Evolutionary conservation across 2,329 filamentous ascomycete species (phyloP), one percentile per base, ranked within the genome.

Genomic region (Triangularia verruculosa): DNA sequence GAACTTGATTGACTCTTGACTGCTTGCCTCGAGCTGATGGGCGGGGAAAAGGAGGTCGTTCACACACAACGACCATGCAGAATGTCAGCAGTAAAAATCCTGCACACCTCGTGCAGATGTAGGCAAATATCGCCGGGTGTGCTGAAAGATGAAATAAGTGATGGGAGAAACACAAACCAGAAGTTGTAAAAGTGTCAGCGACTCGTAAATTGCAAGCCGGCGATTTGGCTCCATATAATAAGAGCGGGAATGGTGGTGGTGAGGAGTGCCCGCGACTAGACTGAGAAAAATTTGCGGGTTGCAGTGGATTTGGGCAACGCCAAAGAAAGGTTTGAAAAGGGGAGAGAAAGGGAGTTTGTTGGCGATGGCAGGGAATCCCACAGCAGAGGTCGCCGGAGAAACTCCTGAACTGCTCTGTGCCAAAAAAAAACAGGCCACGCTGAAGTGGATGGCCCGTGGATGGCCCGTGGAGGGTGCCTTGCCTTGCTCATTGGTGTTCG

Each of bases 11-110:
- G 39, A 47, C 39, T 47, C 39, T 39, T 47, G 39, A 47, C n/a
- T 20, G 39, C 39, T 47, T 47, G 57, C 13, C 34, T 39, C n/a
- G 52, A 39, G 22, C 39, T 52, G 39, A 51, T 15, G 43, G 57
- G 61, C 61, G 61, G 61, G 55, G 55, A 54, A 62, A 30, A 54
- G 25, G 51, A 54, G 51, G 51, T 54, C 22, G 61, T 52, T 62
- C 61, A 52, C 56, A 55, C 47, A 59, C 34, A 27, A n/a, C 57
- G 20, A 51, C n/a, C 39, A 43, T 25, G 51, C 25, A 27, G 27
- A 62, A 43, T 53, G 61, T 63, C 61, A 63, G 61, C 61, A 62
- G 39, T 27, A 57, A 11, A n/a, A 47, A 27, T 51, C 32, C 43
- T 59, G 56, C 61, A 63, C 56, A 54, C 43, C 55, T 13, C 47